phyloP scores from a whole-genome alignment of 1,139 yeast species.

The Protomyces gravidus region DNA sequence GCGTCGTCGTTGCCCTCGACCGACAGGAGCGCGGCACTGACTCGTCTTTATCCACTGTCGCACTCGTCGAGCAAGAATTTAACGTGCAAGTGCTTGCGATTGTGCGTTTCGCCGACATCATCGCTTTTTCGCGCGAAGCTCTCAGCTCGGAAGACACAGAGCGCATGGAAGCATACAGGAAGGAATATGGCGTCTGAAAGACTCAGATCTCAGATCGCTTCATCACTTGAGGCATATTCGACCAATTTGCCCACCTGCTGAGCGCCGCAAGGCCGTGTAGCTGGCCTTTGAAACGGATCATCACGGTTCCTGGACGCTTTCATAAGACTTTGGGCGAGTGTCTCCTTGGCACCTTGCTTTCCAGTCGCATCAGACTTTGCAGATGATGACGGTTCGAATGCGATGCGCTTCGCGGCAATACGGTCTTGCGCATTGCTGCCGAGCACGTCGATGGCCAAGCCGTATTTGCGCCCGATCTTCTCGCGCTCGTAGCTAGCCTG shows the following conservation, averaged over 20 bases:
- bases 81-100: conserved; percentile 80
- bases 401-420: not conserved
- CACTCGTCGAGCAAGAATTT: conserved; percentile 66
- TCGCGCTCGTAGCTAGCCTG: not conserved
- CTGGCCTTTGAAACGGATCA: no score
- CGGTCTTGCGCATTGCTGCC: not conserved
- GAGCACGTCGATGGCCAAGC: not conserved
- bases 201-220: not conserved
- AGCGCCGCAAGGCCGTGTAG: no score
- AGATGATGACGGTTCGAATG: not conserved
- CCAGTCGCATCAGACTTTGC: no score
- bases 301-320: no score
- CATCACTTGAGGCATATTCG: not conserved
- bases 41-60: conserved; percentile 73
- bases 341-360: no score
- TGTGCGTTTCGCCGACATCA: conserved; percentile 69
- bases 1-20: conserved; percentile 85
- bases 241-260: no score
- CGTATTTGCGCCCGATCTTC: not conserved
- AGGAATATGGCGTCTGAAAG: conserved; percentile 15
- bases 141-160: conserved; percentile 38
- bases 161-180: conserved; percentile 40
- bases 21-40: conserved; percentile 80
- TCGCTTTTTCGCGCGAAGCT: conserved; percentile 54
- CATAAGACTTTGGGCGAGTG: no score